Percentiles rank a stretch among this genome's conserved stretches.
phyloP scores from a whole-genome alignment of 257 asterid species.

The Ophiorrhiza pumila region DNA sequence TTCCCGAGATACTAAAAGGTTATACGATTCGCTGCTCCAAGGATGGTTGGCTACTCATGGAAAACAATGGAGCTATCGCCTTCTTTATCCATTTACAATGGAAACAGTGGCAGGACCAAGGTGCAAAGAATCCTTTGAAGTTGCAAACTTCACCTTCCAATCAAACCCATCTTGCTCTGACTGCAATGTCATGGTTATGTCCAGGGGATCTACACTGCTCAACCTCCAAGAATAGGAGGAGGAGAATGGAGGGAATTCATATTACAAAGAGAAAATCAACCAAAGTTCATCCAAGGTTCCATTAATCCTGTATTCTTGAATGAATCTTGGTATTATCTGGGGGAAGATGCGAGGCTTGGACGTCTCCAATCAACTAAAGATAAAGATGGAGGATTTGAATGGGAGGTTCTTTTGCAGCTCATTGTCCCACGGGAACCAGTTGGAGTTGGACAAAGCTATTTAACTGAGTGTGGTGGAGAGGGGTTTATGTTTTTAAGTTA shows the following conservation, averaged over 20 bases:
- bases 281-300: not conserved
- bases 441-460: not conserved
- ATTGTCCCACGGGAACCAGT: not conserved
- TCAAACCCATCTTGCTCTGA: not conserved
- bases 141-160: not conserved
- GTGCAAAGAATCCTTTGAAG: too few species aligned
- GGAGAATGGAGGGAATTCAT: not conserved
- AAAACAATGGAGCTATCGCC: not conserved
- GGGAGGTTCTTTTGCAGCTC: not conserved
- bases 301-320: not conserved
- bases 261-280: not conserved
- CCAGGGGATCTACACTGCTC: not conserved
- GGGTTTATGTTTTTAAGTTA: not conserved
- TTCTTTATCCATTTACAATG: not conserved
- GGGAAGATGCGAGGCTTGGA: not conserved
- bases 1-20: not conserved
- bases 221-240: not conserved
- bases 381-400: not conserved
- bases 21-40: not conserved
- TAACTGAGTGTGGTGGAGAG: not conserved
- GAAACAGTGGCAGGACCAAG: not conserved
- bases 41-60: conserved; percentile 1
- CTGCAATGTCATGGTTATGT: not conserved
- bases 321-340: not conserved
- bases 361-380: not conserved